Percentiles rank a stretch among this genome's conserved stretches.
Evolutionary conservation across 495 filamentous ascomycete genomes (phyloP).

Genomic region (Daldinia vernicosa): DNA sequence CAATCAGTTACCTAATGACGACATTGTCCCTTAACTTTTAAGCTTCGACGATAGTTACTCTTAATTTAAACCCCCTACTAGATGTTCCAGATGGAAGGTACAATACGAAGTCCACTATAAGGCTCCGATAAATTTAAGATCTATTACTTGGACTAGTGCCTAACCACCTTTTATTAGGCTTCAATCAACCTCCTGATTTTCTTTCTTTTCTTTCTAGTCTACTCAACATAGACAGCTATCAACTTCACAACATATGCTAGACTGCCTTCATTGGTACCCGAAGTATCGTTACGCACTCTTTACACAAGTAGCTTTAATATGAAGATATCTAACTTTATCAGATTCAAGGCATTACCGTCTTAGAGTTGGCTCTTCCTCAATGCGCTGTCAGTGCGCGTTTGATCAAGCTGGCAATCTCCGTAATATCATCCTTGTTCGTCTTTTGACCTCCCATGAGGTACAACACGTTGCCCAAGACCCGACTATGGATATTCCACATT

Average conservation of each 20-base stretch:
- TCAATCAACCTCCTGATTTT: neutral
- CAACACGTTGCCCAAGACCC: constrained; percentile 77
- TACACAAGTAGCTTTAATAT: neutral
- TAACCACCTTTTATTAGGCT: neutral
- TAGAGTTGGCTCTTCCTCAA: neutral
- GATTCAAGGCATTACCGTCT: neutral
- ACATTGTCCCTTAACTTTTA: neutral
- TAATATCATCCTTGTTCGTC: constrained; percentile 59
- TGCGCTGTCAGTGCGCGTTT: neutral
- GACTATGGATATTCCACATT: constrained; percentile 70
- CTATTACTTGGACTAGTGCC: neutral
- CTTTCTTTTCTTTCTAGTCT: neutral
- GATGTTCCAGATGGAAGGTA: neutral
- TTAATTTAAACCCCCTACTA: neutral
- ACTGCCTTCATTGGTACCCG: neutral
- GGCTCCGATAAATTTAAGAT: neutral
- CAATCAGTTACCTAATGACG: neutral
- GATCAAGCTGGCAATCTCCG: constrained; percentile 54
- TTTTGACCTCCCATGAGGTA: constrained; percentile 80
- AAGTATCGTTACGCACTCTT: neutral
- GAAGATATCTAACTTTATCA: neutral
- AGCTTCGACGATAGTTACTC: neutral
- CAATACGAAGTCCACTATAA: neutral
- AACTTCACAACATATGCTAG: neutral
- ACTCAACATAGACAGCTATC: neutral